Conservation (phyloP, 2,329 filamentous ascomycete genomes). For the Diaporthe eres region DNA sequence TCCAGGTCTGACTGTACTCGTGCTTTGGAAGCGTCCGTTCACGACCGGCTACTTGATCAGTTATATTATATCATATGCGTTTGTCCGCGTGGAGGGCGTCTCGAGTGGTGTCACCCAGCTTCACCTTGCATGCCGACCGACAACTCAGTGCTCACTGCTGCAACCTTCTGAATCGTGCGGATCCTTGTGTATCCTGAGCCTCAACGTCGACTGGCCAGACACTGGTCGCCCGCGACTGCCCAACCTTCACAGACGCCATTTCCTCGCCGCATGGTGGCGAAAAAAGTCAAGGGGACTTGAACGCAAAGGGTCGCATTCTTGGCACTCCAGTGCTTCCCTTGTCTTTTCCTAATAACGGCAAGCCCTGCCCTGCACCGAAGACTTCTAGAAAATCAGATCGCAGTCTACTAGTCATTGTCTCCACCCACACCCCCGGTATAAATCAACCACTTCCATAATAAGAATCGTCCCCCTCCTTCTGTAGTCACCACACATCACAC, state of each 20-base stretch:
- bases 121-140: conserved; percentile 29
- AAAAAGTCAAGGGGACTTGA: conserved; percentile 4
- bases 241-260: background rate
- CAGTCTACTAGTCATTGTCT: conserved; percentile 33
- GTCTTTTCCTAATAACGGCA: background rate
- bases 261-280: conserved; percentile 23
- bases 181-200: conserved; percentile 24
- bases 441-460: conserved; percentile 1
- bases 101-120: conserved; percentile 18
- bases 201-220: conserved; percentile 19
- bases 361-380: conserved; percentile 23
- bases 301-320: conserved; percentile 16
- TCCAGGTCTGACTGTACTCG: conserved; percentile 2
- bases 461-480: background rate
- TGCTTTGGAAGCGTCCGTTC: background rate
- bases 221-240: background rate
- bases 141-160: conserved; percentile 21
- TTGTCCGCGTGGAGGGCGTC: background rate
- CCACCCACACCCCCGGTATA: background rate
- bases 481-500: background rate
- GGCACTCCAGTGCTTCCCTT: background rate
- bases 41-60: background rate
- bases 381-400: conserved; percentile 31
- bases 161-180: conserved; percentile 28
- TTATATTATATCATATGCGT: conserved; percentile 21